Evolutionary conservation across 2,329 filamentous ascomycete species (phyloP), one percentile per base, ranked within the genome.

Genomic region (Arachnomyces sp.): DNA sequence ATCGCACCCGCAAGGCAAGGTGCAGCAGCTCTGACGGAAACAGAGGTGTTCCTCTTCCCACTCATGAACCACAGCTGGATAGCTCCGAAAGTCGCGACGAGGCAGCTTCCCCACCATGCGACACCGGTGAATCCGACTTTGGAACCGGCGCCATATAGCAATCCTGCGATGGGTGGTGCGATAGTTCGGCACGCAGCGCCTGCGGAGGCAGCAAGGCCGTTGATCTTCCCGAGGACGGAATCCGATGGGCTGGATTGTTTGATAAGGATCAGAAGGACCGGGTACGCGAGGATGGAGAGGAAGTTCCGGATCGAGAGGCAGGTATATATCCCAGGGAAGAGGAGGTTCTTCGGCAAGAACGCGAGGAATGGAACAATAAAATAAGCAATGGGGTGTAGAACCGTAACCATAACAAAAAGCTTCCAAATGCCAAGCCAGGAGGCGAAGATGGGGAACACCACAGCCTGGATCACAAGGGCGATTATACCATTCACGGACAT

Each of bases 131-230:
- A 77, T 7, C 70, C 65, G 17, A 76, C 63, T 16, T 71, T 61
- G 25, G 70, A 73, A 3, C 79, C 79, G 2, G 76, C 53, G 12
- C 77, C 76, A 50, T 85, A 86, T 3, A 86, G 66, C 25, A 79
- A 70, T 2, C 82, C 82, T 2, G 79, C 78, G 18, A 85, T 60
- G 0, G 82, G 82, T 15, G 81, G 81, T 1, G 81, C 79, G 30
- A 85, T 56, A 0, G 79, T 84, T n/a, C 82, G 72, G 43, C 79
- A 80, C 3, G 78, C 74, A 14, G 81, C 83, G n/a, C 81, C 82
- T 2, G 77, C 81, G 2, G 77, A 81, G 44, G 83, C 83, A 35
- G 81, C 81, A 7, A 85, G 63, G 0, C 82, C 82, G 47, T 86
- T 86, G 57, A 86, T 82, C 50, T 76, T 79, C 1, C 82, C 82